Conservation (phyloP, 2,329 filamentous ascomycete genomes). For the Dryadomyces quercus-mongolicae region DNA sequence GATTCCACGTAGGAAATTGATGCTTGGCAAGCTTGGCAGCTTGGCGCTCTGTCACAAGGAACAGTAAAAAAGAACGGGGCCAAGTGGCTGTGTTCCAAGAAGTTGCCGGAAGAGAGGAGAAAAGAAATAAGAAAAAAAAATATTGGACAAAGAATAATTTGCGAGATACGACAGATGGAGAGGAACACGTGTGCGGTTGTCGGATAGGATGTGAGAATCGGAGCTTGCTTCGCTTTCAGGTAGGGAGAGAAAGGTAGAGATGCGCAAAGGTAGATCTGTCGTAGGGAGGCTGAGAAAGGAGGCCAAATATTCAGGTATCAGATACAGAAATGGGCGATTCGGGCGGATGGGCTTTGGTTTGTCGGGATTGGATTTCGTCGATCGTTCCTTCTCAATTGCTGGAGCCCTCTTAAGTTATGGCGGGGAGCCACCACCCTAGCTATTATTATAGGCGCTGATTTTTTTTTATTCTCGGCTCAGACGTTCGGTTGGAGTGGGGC, state of each 20-base stretch:
- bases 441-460: background rate
- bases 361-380: background rate
- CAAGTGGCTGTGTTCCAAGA: background rate
- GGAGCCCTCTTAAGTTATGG: background rate
- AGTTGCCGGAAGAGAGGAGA: background rate
- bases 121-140: background rate
- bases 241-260: too few relatives aligned
- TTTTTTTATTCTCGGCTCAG: slow-evolving; percentile 1
- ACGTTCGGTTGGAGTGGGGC: slow-evolving; percentile 1
- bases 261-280: background rate
- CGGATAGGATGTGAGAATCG: background rate
- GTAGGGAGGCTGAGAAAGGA: background rate
- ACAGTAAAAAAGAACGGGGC: background rate
- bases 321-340: too few relatives aligned
- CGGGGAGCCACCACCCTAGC: background rate
- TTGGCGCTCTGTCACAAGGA: slow-evolving; percentile 1
- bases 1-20: background rate
- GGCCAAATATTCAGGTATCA: background rate
- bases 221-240: too few relatives aligned
- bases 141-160: background rate
- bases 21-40: slow-evolving; percentile 4
- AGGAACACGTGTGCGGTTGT: background rate
- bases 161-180: background rate
- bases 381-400: background rate
- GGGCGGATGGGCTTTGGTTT: too few relatives aligned